Conservation (phyloP, 768 basidiomycete genomes). For the Leucosporidium yakuticum region DNA sequence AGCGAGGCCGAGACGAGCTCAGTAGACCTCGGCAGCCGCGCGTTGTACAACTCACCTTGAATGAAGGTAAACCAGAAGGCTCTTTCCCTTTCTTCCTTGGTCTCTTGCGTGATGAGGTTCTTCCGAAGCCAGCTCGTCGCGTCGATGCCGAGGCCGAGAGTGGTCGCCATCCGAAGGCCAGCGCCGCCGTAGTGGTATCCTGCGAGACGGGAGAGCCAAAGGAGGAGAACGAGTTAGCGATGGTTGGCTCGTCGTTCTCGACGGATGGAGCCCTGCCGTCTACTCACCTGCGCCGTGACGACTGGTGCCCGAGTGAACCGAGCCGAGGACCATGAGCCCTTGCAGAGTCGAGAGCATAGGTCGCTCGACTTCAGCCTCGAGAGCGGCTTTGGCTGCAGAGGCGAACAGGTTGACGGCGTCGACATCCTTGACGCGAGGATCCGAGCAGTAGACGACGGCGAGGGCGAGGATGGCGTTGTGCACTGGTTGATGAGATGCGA, state of each 20-base stretch:
- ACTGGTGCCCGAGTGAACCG: constrained; percentile 18
- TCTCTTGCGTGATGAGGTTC: constrained; percentile 19
- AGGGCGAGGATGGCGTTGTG: constrained; percentile 25
- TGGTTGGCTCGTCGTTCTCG: too few species aligned
- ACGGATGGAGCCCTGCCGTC: too few species aligned
- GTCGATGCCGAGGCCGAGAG: constrained; percentile 7
- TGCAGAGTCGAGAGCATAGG: constrained; percentile 24
- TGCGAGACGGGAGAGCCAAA: neutral
- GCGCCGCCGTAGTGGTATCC: neutral
- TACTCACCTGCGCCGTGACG: neutral
- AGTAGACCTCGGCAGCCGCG: too few species aligned
- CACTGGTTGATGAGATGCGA: neutral
- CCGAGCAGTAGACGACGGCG: constrained; percentile 21
- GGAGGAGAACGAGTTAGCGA: too few species aligned
- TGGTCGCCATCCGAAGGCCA: too few species aligned
- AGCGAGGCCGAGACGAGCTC: too few species aligned
- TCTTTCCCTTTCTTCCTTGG: constrained; percentile 18
- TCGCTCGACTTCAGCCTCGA: constrained; percentile 30
- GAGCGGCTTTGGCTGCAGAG: neutral
- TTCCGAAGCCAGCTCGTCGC: constrained; percentile 2
- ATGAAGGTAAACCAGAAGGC: constrained; percentile 15
- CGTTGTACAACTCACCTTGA: too few species aligned
- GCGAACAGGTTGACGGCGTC: neutral
- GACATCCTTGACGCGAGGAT: neutral
- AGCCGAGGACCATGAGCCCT: constrained; percentile 29